Base-by-base conservation (phyloP, 805 yeast genomes). In the Metschnikowia borealis region DNA sequence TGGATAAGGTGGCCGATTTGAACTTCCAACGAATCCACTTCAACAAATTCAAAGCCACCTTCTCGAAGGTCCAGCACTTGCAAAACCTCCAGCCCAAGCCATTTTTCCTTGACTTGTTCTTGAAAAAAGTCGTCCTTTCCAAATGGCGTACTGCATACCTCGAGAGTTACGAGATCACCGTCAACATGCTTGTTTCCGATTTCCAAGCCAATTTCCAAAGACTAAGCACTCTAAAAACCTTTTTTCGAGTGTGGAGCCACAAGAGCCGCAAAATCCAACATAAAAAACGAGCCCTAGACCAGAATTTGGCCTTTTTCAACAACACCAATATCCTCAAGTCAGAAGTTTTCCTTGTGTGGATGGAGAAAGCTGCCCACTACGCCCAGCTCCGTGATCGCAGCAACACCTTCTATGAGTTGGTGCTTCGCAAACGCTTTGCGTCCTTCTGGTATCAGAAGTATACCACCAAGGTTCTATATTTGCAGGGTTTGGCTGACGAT, bases 371-470 rank as follows among this genome's bases (percentile, higher is more conserved):
- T 5, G 21, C 44, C 4, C 21, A 32, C 36, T 38, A 38, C 41
- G 34, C 23, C 17, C 33, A 38, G 38, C 18, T 32, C 39, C 17
- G 13, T 14, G 32, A n/a, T 20, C 46, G 31, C 38, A 46, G 56
- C 33, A 18, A 13, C 2, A 47, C 23, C 2, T 57, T 57, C 36
- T 46, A 55, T 39, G 31, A 31, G 0, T 33, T 34, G 7, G 37
- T 54, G 21, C 45, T 55, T 2, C 49, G 51, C 29, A 71, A 69
- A 43, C 69, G 64, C 52, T 62, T 58, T 35, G 46, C 67, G 46
- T 51, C 68, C 2, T 60, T 61, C 5, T 73, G 76, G 77, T 69
- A 66, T 47, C 69, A 67, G 36, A 63, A 63, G 40, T 67, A 57
- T 41, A 48, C 59, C 21, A 56, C 57, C 32, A 64, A 64, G 31